Percentiles rank a stretch among this genome's conserved stretches.
These are phyloP conservation scores for Emmonsiellopsis sp. DNA, from an alignment of 2,329 filamentous ascomycete genomes.

Conservation along the genomic window DNA sequence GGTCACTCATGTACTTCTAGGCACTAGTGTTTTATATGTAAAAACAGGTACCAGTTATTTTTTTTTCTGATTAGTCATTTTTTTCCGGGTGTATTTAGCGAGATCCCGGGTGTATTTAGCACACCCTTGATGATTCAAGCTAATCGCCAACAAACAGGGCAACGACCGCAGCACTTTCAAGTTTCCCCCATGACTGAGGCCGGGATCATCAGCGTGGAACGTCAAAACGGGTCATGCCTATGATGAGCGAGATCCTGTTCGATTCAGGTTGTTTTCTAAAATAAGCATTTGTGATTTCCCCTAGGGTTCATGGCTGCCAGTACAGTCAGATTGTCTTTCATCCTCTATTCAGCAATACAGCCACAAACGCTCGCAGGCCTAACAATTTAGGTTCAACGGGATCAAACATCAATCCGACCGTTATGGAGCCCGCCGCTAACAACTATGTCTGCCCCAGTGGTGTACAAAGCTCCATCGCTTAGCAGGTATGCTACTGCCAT, in stretches of 20 bases:
- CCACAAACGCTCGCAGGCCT: too few relatives aligned
- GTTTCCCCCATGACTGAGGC: not conserved
- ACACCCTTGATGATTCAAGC: too few relatives aligned
- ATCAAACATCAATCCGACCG: conserved; percentile 21
- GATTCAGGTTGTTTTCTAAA: not conserved
- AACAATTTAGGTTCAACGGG: not conserved
- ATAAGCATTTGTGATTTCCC: not conserved
- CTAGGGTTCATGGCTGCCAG: conserved; percentile 6
- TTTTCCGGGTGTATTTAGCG: too few relatives aligned
- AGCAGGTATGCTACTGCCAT: conserved; percentile 12
- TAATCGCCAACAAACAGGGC: too few relatives aligned
- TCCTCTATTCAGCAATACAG: not conserved
- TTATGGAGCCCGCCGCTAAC: conserved; percentile 37
- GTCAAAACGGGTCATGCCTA: not conserved
- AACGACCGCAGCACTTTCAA: too few relatives aligned
- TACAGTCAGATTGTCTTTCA: conserved; percentile 10
- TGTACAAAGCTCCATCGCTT: conserved; percentile 35
- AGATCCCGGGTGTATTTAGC: too few relatives aligned
- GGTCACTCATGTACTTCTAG: too few relatives aligned
- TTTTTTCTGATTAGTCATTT: too few relatives aligned
- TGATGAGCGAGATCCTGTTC: not conserved
- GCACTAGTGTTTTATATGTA: too few relatives aligned
- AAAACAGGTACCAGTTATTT: too few relatives aligned
- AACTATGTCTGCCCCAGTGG: conserved; percentile 35
- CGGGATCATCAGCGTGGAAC: conserved; percentile 3